Evolutionary conservation across 371 early-diverging fungal genomes (phyloP).

Genomic region (Mortierella sp.): DNA sequence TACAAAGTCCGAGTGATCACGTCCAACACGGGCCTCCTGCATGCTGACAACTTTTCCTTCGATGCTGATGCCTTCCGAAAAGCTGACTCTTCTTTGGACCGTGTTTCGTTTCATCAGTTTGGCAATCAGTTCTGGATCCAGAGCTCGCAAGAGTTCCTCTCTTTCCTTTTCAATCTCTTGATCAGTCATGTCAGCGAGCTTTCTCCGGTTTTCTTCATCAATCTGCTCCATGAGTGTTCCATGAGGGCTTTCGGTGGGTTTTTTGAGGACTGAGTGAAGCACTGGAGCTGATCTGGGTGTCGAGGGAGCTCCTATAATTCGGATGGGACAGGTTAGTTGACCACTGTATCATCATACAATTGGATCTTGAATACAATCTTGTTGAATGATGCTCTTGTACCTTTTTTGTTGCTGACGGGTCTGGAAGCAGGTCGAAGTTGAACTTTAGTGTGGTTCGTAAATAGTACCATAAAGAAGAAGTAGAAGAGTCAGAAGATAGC

Average conservation of each 20-base stretch:
- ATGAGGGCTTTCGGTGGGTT: conserved; percentile 18
- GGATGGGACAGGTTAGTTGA: background rate
- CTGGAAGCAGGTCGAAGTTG: no score
- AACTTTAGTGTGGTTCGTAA: no score
- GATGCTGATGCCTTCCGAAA: conserved; percentile 37
- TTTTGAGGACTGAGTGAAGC: conserved; percentile 26
- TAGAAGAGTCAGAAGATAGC: no score
- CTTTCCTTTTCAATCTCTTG: conserved; percentile 70
- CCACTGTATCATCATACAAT: no score
- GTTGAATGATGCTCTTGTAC: background rate
- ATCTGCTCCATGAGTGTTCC: conserved; percentile 50
- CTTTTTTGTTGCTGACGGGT: no score
- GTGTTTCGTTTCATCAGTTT: conserved; percentile 52
- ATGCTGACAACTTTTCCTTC: conserved; percentile 36
- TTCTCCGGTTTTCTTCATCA: conserved; percentile 65
- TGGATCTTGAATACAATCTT: background rate
- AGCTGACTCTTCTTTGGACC: conserved; percentile 26
- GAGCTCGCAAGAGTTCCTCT: conserved; percentile 62
- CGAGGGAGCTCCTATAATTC: background rate
- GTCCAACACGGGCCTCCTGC: conserved; percentile 18
- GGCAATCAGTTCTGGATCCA: conserved; percentile 67
- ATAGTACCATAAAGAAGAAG: no score
- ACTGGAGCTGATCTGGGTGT: conserved; percentile 10
- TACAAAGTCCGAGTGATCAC: conserved; percentile 17
- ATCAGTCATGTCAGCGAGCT: conserved; percentile 68